Evolutionary conservation across 208 protist genomes (phyloP), one percentile per base, ranked within the genome.

Genomic region (Wallacemonas sp.): DNA sequence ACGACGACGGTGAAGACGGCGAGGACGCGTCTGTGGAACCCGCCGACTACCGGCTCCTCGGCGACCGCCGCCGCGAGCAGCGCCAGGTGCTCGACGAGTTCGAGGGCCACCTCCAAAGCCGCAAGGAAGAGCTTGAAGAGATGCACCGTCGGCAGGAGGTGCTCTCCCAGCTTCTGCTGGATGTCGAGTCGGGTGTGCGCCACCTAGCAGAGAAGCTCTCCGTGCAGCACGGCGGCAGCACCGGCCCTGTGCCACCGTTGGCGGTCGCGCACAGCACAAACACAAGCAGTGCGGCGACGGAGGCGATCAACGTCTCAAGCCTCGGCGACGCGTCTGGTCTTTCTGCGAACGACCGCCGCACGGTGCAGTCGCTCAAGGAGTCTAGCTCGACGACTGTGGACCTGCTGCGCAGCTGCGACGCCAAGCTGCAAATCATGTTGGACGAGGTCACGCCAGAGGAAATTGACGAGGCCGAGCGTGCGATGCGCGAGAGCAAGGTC

Each of bases 81-180:
- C 81, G 75, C 45, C 68, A 85, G 34, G 83, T 97, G 33, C 69
- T 97, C 0, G 90, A 92, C 17, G 92, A 98, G 58, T 97, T 97
- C 63, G 86, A 95, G 44, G 62, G 73, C 17, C 88, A 97, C 72
- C 82, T 98, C n/a, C 27, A 39, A 9, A 85, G 89, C 32, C 73
- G 83, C 5, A 63, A 80, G 37, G 63, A 76, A 6, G 79, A 92
- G 45, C 63, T 83, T 17, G 77, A 93, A 66, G 73, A 80, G 52
- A 70, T 79, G 50, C 74, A 83, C 53, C 45, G 60, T 4, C 54
- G 82, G 42, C 91, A 92, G 66, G 83, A 97, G 58, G 19, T 41
- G 6, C 72, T 97, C 38, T 72, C 76, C 21, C 78, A 92, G 58
- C 58, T 93, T 15, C 71, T 97, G 15, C 57, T 95, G 36, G 82